phyloP scores from a whole-genome alignment of 805 yeast genomes.

The Tetrapisispora iriomotensis region DNA sequence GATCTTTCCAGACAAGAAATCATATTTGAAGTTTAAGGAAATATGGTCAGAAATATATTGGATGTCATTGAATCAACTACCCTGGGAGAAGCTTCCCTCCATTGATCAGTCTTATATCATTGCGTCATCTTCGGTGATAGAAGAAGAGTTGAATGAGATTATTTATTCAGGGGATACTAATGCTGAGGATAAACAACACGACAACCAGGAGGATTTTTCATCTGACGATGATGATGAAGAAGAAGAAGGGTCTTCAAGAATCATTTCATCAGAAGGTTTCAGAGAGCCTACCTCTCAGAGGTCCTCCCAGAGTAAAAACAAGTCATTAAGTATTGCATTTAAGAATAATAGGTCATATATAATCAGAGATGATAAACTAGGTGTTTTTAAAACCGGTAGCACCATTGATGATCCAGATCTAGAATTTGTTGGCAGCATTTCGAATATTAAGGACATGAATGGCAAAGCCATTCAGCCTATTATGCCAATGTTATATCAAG shows the following conservation, averaged over 20 bases:
- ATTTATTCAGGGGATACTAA: slow-evolving; percentile 16
- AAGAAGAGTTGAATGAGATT: slow-evolving; percentile 29
- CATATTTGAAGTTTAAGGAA: slow-evolving; percentile 43
- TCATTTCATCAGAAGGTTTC: slow-evolving; percentile 15
- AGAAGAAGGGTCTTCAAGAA: slow-evolving; percentile 21
- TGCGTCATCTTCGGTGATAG: slow-evolving; percentile 39
- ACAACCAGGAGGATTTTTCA: slow-evolving; percentile 27
- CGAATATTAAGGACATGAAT: slow-evolving; percentile 40
- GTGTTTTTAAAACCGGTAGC: slow-evolving; percentile 59
- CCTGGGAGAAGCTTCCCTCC: slow-evolving; percentile 37
- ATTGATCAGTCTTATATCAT: slow-evolving; percentile 47
- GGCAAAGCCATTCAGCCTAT: slow-evolving; percentile 48
- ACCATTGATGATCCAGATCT: slow-evolving; percentile 33
- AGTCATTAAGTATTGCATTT: slow-evolving; percentile 60
- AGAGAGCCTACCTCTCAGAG: slow-evolving; percentile 7
- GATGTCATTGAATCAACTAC: slow-evolving; percentile 45
- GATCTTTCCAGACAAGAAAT: slow-evolving; percentile 36
- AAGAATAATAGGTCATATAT: slow-evolving; percentile 68
- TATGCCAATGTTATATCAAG: slow-evolving; percentile 66
- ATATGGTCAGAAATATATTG: slow-evolving; percentile 45
- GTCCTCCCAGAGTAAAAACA: slow-evolving; percentile 35
- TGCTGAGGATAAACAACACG: slow-evolving; percentile 26
- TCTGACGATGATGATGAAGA: slow-evolving; percentile 33
- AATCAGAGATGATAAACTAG: slow-evolving; percentile 67
- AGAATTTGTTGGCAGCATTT: slow-evolving; percentile 59